Base-by-base conservation (phyloP, 106 monocot species). In the Dendrobium catenatum region DNA sequence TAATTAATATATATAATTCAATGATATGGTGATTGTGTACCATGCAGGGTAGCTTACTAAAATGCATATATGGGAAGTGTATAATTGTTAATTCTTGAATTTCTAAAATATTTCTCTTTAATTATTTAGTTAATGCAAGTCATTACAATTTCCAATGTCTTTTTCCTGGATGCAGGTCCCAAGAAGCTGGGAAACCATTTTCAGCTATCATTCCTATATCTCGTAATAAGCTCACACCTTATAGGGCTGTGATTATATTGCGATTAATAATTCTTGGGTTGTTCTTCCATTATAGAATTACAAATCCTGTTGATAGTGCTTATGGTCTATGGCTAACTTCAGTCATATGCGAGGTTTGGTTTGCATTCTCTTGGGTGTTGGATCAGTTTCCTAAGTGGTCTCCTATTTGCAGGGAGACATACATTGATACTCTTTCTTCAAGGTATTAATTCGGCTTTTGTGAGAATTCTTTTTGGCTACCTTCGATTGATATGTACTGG, bases 311-410 rank as follows among this genome's bases (percentile, higher is more conserved):
- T 81, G 87, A 98, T 19, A 92, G 92, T 82, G 92, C 97, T 77
- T 94, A 89, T 77, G 88, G 92, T 70, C 82, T 98, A 77, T 98
- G 97, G 97, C 85, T 98, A 54, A 98, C 94, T 56, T 98, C 96
- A 68, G 82, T 96, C 70, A 96, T 96, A 68, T 96, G 96, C 82
- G 96, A 96, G 86, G 86, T 96, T 49, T 96, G 96, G 96, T 96
- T 96, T 86, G 96, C 94, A 20, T 47, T 94, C 79, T 96, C 96
- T 77, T 96, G 96, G 96, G 89, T 96, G 29, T 82, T 96, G 80
- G 96, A 96, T 86, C 96, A 96, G 56, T 96, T 98, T 82, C 97
- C 97, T n/a, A 98, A 98, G 80, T 98, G 97, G 97, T 87, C 82
- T 75, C 97, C 97, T 64, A 89, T 98, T 44, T 87, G 84, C 51